Percentiles rank a stretch among this genome's conserved stretches.
Conservation (phyloP, 2,329 filamentous ascomycete species). For the Rhytidhysteron rufulum region DNA sequence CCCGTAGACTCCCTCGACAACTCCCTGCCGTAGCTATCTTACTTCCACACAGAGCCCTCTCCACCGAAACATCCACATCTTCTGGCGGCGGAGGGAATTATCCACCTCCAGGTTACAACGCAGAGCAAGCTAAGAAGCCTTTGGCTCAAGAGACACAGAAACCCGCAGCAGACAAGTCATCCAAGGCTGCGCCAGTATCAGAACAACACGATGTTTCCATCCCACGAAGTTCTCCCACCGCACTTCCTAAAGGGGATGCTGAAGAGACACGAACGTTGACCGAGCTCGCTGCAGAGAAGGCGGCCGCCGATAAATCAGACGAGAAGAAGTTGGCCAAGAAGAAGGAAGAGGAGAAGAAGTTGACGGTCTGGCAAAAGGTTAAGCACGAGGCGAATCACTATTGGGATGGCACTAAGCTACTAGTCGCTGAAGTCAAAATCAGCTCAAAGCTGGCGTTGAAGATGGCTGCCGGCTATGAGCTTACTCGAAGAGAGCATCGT, state of each 20-base stretch:
- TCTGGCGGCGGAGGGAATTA: conserved; percentile 49
- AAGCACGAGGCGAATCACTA: conserved; percentile 94
- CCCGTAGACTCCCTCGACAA: conserved; percentile 45
- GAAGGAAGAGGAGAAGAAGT: conserved; percentile 73
- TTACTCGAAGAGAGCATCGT: conserved; percentile 87
- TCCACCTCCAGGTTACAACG: conserved; percentile 86
- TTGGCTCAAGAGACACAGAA: conserved; percentile 56
- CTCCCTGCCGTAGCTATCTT: conserved; percentile 57
- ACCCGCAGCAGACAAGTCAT: conserved; percentile 20
- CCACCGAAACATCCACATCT: conserved; percentile 56
- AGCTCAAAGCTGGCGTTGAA: conserved; percentile 88
- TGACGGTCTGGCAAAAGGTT: conserved; percentile 86
- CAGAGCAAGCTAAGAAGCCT: conserved; percentile 85
- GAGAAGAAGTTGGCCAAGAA: conserved; percentile 57
- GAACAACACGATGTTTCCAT: conserved; percentile 31
- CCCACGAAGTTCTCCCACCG: conserved; percentile 38
- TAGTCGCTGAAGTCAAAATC: conserved; percentile 89
- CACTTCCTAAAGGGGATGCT: conserved; percentile 45
- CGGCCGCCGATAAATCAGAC: conserved; percentile 42
- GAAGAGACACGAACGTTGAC: conserved; percentile 51
- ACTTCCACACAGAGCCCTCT: conserved; percentile 50
- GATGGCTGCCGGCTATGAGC: conserved; percentile 97
- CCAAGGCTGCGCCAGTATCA: conserved; percentile 9
- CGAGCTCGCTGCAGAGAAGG: conserved; percentile 62
- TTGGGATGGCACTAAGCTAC: conserved; percentile 96